Conservation (phyloP, 306 rosid genomes). For the Macrotyloma uniflorum region DNA sequence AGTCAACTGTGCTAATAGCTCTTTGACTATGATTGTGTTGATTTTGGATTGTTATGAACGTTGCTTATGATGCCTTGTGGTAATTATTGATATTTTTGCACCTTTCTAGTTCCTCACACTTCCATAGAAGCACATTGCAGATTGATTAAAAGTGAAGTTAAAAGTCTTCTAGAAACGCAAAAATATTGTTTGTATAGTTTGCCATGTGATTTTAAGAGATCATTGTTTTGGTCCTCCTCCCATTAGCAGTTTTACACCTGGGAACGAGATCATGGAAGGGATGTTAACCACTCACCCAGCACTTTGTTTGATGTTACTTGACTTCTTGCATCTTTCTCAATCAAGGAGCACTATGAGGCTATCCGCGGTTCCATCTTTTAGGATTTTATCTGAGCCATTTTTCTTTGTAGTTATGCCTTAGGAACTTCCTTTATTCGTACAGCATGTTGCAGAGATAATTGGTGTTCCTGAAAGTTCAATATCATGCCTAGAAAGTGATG, state of each 20-base stretch:
- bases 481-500: background rate
- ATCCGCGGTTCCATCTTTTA: conserved; percentile 25
- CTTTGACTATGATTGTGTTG: background rate
- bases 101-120: background rate
- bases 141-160: background rate
- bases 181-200: background rate
- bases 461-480: conserved; percentile 28
- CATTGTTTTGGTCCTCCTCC: background rate
- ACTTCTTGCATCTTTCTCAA: conserved; percentile 2
- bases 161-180: background rate
- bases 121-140: background rate
- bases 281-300: background rate
- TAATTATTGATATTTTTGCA: background rate
- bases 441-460: conserved; percentile 27
- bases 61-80: background rate
- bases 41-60: background rate
- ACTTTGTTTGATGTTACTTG: conserved; percentile 27
- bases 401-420: conserved; percentile 27
- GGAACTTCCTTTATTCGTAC: conserved; percentile 12
- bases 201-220: background rate
- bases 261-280: background rate
- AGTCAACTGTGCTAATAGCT: background rate
- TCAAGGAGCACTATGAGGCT: background rate
- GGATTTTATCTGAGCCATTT: background rate
- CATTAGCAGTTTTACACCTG: background rate